Evolutionary conservation across 345 rosid genomes (phyloP).

Genomic region (Lepidium aucheri): DNA sequence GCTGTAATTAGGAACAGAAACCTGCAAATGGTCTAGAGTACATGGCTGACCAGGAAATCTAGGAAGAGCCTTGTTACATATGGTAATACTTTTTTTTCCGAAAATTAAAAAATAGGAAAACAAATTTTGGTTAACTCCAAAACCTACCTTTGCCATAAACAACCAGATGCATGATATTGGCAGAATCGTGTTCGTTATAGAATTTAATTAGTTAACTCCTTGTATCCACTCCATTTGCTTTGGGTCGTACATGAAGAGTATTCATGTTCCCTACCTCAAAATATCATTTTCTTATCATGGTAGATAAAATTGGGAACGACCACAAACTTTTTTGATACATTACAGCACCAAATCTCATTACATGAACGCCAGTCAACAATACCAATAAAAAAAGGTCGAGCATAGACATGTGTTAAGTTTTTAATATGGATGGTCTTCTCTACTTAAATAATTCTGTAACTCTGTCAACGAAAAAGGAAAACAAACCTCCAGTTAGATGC

Average conservation of each 20-base stretch:
- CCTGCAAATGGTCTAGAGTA: constrained; percentile 74
- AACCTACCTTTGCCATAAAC: constrained; percentile 77
- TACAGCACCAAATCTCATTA: not conserved
- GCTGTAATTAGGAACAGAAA: constrained; percentile 5
- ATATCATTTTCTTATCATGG: constrained; percentile 10
- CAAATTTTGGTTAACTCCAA: not conserved
- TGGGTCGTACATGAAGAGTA: constrained; percentile 64
- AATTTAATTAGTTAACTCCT: constrained; percentile 67
- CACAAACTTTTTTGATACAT: not conserved
- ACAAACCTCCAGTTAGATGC: not conserved
- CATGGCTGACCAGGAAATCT: constrained; percentile 76
- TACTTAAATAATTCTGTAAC: constrained; percentile 70
- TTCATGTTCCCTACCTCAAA: constrained; percentile 60
- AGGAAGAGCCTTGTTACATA: constrained; percentile 23
- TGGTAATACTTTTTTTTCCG: not conserved
- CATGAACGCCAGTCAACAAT: not conserved
- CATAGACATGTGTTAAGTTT: constrained; percentile 71
- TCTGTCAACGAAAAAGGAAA: constrained; percentile 19
- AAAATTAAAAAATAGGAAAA: too few relatives aligned
- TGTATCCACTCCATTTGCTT: constrained; percentile 65
- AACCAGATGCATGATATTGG: constrained; percentile 84
- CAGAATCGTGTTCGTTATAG: constrained; percentile 74
- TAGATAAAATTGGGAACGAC: not conserved
- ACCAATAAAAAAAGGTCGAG: not conserved
- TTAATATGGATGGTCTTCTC: constrained; percentile 70